A percentile compares a stretch with the other conserved stretches of the same genome.
Evolutionary conservation across 1,139 yeast genomes (phyloP).

Genomic region (Taphrina populina): DNA sequence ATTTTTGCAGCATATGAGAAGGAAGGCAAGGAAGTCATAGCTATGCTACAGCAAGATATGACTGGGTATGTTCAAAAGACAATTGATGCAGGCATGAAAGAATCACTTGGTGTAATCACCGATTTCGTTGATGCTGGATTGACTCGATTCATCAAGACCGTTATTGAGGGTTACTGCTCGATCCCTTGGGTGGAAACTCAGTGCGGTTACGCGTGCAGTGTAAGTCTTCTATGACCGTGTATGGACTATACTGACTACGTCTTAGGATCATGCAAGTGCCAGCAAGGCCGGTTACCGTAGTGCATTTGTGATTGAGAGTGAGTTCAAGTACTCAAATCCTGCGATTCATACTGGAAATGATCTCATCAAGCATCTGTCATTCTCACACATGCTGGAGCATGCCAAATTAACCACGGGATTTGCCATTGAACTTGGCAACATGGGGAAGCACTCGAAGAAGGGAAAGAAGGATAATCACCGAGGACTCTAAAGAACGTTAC

Average conservation of each 20-base stretch:
- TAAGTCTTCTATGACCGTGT: no score
- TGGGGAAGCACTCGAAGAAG: conserved; percentile 6
- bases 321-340: conserved; percentile 60
- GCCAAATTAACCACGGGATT: conserved; percentile 70
- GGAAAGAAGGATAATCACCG: not conserved
- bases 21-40: conserved; percentile 58
- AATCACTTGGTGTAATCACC: conserved; percentile 73
- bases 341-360: conserved; percentile 76
- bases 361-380: conserved; percentile 74
- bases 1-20: conserved; percentile 60
- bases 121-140: conserved; percentile 67
- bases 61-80: conserved; percentile 73
- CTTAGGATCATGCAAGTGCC: conserved; percentile 77
- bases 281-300: conserved; percentile 78
- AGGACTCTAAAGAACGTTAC: not conserved
- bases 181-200: conserved; percentile 70
- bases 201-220: conserved; percentile 89
- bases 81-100: conserved; percentile 57
- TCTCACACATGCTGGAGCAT: conserved; percentile 75
- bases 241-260: no score
- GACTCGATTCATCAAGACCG: conserved; percentile 60
- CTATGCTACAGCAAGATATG: conserved; percentile 95
- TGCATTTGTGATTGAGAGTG: conserved; percentile 76
- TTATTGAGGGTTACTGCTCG: conserved; percentile 60
- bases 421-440: conserved; percentile 60